These are phyloP conservation scores for Globisporangium alternatum DNA, from an alignment of 352 stramenopile genomes.

Conservation along the genomic window DNA sequence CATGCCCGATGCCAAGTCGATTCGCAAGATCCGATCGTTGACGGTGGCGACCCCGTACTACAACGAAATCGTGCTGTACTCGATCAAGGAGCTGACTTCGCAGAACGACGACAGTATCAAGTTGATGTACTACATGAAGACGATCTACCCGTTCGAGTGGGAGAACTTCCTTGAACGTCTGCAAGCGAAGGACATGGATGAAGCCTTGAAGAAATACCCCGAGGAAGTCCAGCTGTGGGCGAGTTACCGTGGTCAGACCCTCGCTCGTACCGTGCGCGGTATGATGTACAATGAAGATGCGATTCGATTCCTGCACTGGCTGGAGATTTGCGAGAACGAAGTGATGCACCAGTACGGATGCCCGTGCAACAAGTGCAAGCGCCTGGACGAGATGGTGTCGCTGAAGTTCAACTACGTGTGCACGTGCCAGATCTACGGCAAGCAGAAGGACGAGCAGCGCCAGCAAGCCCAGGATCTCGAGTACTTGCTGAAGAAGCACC, in stretches of 20 bases:
- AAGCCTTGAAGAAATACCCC: slow-evolving; percentile 77
- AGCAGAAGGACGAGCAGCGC: slow-evolving; percentile 81
- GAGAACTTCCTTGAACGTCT: slow-evolving; percentile 81
- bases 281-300: slow-evolving; percentile 91
- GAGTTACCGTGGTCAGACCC: slow-evolving; percentile 82
- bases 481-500: slow-evolving; percentile 79
- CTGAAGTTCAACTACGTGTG: slow-evolving; percentile 90
- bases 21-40: slow-evolving; percentile 84
- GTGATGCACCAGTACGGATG: slow-evolving; percentile 78
- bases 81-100: slow-evolving; percentile 81
- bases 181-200: slow-evolving; percentile 76
- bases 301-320: slow-evolving; percentile 83
- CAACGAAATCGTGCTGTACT: slow-evolving; percentile 90
- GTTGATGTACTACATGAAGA: slow-evolving; percentile 94
- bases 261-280: slow-evolving; percentile 75
- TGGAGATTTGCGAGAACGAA: slow-evolving; percentile 88
- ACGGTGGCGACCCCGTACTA: slow-evolving; percentile 88
- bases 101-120: slow-evolving; percentile 94
- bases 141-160: slow-evolving; percentile 86
- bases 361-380: slow-evolving; percentile 84
- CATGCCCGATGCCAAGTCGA: slow-evolving; percentile 82
- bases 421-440: slow-evolving; percentile 87
- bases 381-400: slow-evolving; percentile 77
- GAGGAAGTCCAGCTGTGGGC: slow-evolving; percentile 84
- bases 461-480: slow-evolving; percentile 79